phyloP scores from a whole-genome alignment of 1,139 yeast species.

The Sugiyamaella japonica region DNA sequence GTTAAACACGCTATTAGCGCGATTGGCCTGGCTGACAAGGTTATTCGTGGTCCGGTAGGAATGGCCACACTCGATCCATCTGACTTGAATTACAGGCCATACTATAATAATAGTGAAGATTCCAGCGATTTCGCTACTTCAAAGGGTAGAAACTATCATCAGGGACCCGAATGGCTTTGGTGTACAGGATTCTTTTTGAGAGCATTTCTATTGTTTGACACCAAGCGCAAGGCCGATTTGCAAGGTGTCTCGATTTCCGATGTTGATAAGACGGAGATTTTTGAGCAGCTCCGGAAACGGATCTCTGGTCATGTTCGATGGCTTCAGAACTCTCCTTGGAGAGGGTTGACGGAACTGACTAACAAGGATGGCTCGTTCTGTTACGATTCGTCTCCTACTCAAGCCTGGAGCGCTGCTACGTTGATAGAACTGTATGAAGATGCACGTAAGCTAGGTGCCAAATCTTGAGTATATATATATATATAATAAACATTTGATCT shows the following conservation, averaged over 20 bases:
- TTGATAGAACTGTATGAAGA: constrained; percentile 78
- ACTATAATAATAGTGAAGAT: constrained; percentile 79
- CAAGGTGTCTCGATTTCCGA: constrained; percentile 15
- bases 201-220: constrained; percentile 61
- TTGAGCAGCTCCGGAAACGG: constrained; percentile 51
- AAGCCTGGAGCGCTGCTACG: constrained; percentile 94
- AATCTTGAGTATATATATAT: neutral
- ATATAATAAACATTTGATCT: neutral
- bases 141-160: constrained; percentile 95
- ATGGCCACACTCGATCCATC: constrained; percentile 90
- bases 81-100: constrained; percentile 88
- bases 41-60: constrained; percentile 85
- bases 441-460: constrained; percentile 26
- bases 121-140: constrained; percentile 86
- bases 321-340: constrained; percentile 80
- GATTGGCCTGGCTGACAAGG: constrained; percentile 65
- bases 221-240: constrained; percentile 35
- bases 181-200: constrained; percentile 81
- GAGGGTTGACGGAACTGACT: constrained; percentile 89
- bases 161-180: constrained; percentile 99
- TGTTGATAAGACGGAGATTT: constrained; percentile 37
- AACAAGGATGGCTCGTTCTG: constrained; percentile 83
- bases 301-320: constrained; percentile 65
- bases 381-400: constrained; percentile 87
- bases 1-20: constrained; percentile 61